Base-by-base conservation (phyloP, 2,329 filamentous ascomycete genomes). In the Hypoxylon sp. region DNA sequence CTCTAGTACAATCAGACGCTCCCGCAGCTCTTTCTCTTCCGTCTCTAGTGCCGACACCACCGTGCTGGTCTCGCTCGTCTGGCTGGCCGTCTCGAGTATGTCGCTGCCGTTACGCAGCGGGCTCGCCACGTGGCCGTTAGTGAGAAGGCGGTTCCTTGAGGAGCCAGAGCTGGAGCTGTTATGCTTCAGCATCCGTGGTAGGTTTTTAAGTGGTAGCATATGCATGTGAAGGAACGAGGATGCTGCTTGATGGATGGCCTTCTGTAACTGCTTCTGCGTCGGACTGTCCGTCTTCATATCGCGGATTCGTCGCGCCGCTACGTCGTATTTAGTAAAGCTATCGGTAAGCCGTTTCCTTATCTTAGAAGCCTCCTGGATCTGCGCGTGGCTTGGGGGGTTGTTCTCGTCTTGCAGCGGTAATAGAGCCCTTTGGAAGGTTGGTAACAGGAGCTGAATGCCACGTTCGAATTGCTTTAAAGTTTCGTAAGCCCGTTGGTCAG, bases 291-390 rank as follows among this genome's bases (percentile, higher is more conserved):
- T 92, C 14, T 90, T 90, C 51, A 97, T 82, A 74, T 97, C 93
- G 30, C 94, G 89, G 62, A 98, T 89, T 2, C 94, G 88, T 69
- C 91, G 90, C 2, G 94, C 93, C 0, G 93, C 93, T 2, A 88
- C 83, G 73, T 97, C 93, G 77, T 97, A 97, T 74, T 97, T 94
- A 10, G 90, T 87, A 75, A 98, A 97, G 7, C 93, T 92, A 74
- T 97, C 94, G 64, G 93, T 94, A 0, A 98, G 85, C 21, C 94
- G 87, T 78, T 93, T 97, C n/a, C 94, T 91, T 10, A 97, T 91
- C 79, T 96, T 97, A 48, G 91, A 90, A 0, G 94, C 94, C 73
- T 97, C 94, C 58, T 92, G 87, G 48, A 97, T 89, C 76, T 97
- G 93, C 4, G 88, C 84, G 6, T 85, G 85, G 1, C 82, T 86